These are phyloP conservation scores for Coemansia sp. DNA, from an alignment of 192 early-diverging fungal species.

Conservation along the genomic window DNA sequence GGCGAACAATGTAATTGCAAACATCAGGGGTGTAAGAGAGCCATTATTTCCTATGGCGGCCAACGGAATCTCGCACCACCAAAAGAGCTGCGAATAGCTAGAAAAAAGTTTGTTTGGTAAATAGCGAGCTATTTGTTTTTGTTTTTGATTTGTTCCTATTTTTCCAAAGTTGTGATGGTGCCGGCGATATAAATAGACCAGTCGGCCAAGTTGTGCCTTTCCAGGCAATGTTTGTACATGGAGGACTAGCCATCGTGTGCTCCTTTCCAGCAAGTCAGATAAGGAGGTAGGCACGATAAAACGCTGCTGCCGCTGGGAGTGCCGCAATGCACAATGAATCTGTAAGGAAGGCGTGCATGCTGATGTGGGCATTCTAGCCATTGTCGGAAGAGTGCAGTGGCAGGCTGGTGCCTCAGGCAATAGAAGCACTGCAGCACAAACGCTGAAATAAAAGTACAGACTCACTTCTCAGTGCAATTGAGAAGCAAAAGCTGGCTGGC, in stretches of 20 bases:
- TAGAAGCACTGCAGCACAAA: neutral
- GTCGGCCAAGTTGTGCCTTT: neutral
- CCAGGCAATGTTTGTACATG: neutral
- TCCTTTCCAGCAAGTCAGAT: neutral
- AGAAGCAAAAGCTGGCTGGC: neutral
- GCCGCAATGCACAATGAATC: conserved; percentile 5
- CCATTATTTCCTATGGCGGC: neutral
- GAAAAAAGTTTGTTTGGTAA: neutral
- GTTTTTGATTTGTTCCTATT: neutral
- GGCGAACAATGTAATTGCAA: neutral
- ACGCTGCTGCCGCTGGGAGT: neutral
- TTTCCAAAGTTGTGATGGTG: neutral
- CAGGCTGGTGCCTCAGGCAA: neutral
- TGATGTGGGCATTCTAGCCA: neutral
- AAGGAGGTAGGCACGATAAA: neutral
- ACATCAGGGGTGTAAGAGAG: neutral
- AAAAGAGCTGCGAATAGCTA: neutral
- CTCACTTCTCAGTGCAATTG: neutral
- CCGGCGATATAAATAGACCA: conserved; percentile 1
- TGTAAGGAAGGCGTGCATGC: neutral
- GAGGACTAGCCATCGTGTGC: neutral
- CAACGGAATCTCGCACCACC: neutral
- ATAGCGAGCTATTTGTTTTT: neutral
- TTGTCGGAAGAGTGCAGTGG: neutral
- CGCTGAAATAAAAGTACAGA: neutral